Base-by-base conservation (phyloP, 352 stramenopile species). In the Globisporangium cederbergense region DNA sequence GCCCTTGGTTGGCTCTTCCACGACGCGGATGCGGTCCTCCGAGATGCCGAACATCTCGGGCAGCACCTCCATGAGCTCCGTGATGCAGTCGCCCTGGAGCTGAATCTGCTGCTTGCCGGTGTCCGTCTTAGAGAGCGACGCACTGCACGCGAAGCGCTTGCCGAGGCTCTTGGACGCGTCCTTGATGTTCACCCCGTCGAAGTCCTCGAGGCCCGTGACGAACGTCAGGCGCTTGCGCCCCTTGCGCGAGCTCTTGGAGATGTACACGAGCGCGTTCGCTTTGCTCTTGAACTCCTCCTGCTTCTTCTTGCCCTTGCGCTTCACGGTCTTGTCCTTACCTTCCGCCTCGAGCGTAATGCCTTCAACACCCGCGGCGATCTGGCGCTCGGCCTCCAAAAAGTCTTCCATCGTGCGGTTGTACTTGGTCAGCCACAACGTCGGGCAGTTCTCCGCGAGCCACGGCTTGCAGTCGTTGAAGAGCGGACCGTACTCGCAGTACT, bases 401-500 rank as follows among this genome's bases (percentile, higher is more conserved):
- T 95, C 81, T 16, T 64, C 46, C 42, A 95, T 81, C 43, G 86
- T 95, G 66, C 86, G 83, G 73, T 91, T 91, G 75, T 92, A 95
- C 78, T 93, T 95, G 60, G 79, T 76, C 25, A 95, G 72, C 62
- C 83, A 75, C 13, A 95, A 69, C n/a, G 83, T 69, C 13, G 86
- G 86, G 63, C 71, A 88, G 71, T 95, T 60, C 65, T 90, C 86
- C 0, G 72, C 83, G 22, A 95, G 67, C 86, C 86, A 95, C 22
- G 79, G 78, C 73, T 93, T 93, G 70, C 79, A 91, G 67, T 95
- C 83, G 54, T 92, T 78, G 68, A 95, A 95, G 72, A 90, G 81
- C 32, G 86, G 80, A 38, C 86, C 84, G 63, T 93, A 95, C 62
- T 95, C 86, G 66, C 86, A 95, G 73, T 93, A 95, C 73, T 95